A percentile compares a stretch with the other conserved stretches of the same genome.
Evolutionary conservation across 306 rosid species (phyloP).

Genomic region (Ormosia emarginata): DNA sequence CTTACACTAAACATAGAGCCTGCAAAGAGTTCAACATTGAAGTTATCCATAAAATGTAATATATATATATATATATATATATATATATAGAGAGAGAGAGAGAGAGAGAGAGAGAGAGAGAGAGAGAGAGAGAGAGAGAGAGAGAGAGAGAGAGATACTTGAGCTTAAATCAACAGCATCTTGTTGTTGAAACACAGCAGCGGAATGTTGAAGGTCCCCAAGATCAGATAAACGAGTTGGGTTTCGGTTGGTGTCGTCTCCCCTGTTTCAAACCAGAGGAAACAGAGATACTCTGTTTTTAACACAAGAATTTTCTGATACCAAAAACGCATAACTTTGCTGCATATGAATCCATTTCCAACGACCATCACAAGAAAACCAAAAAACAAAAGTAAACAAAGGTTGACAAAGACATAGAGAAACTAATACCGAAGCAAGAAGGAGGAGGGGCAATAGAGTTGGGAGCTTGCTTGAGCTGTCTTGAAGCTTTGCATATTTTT

Average conservation of each 20-base stretch:
- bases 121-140: constrained; percentile 8
- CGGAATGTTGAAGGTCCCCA: constrained; percentile 69
- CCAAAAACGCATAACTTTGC: background rate
- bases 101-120: constrained; percentile 15
- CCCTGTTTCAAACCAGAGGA: constrained; percentile 49
- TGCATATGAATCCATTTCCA: background rate
- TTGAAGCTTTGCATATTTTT: constrained; percentile 70
- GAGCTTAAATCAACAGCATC: constrained; percentile 79
- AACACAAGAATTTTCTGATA: background rate
- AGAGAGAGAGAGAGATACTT: constrained; percentile 41
- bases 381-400: background rate
- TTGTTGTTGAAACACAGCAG: constrained; percentile 53
- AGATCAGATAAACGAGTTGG: constrained; percentile 53
- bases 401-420: background rate
- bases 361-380: background rate
- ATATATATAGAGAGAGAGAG: background rate
- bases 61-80: background rate
- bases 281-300: constrained; percentile 26
- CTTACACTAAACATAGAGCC: constrained; percentile 60
- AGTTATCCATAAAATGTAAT: background rate
- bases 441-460: constrained; percentile 54
- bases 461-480: constrained; percentile 48
- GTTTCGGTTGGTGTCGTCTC: constrained; percentile 44
- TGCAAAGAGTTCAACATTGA: constrained; percentile 21
- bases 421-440: constrained; percentile 50